Evolutionary conservation across 2,329 filamentous ascomycete species (phyloP).

Genomic region (Colletotrichum truncatum): DNA sequence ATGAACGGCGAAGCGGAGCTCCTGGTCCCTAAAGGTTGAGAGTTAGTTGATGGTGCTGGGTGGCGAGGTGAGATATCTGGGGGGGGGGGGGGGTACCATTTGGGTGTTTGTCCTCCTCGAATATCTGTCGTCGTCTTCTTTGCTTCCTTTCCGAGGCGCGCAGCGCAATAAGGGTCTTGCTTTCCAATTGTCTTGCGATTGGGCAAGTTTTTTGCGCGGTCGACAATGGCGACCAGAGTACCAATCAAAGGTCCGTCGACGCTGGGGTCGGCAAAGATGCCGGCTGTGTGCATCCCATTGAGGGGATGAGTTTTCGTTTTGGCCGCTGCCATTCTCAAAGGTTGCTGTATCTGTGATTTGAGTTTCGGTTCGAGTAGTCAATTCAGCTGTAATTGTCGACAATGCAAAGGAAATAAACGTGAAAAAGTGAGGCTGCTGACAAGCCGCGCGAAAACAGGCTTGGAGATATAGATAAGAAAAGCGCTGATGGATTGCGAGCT

Average conservation of each 20-base stretch:
- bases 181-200: slow-evolving; percentile 98
- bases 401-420: not conserved
- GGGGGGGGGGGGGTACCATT: slow-evolving; percentile 71
- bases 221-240: slow-evolving; percentile 89
- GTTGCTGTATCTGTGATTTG: slow-evolving; percentile 1
- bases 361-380: not conserved
- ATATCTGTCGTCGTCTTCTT: slow-evolving; percentile 97
- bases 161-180: slow-evolving; percentile 97
- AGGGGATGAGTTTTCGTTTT: slow-evolving; percentile 64
- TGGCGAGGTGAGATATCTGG: not conserved
- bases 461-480: not conserved
- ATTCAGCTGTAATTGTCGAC: not conserved
- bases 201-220: slow-evolving; percentile 95
- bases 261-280: slow-evolving; percentile 94
- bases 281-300: slow-evolving; percentile 81
- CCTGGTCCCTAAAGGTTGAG: slow-evolving; percentile 80
- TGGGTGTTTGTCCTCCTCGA: slow-evolving; percentile 92
- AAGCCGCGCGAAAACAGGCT: not conserved
- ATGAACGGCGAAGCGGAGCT: slow-evolving; percentile 94
- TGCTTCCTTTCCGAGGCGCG: slow-evolving; percentile 92
- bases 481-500: not conserved
- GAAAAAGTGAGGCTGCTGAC: not conserved
- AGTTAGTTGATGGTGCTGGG: not conserved
- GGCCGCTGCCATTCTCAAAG: slow-evolving; percentile 53
- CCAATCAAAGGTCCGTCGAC: slow-evolving; percentile 94